Evolutionary conservation across 306 rosid species (phyloP), one percentile per base, ranked within the genome.

Genomic region (Cicer cuneatum): DNA sequence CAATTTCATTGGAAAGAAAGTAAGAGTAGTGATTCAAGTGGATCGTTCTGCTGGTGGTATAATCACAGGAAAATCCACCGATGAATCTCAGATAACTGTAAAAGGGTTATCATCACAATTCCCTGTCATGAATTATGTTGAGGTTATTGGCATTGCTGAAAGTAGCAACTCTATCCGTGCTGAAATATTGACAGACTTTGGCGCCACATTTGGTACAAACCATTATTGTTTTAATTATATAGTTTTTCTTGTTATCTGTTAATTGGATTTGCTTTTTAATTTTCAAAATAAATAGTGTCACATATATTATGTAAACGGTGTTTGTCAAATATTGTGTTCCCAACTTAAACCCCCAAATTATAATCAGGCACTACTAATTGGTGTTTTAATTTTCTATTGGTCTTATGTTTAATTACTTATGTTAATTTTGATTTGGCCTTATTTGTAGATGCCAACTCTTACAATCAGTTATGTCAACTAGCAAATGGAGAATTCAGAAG

Each of bases 131-230:
- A 86, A 78, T 41, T 83, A 45, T 71, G 21, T 83, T 19, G 89
- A 83, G 72, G 85, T 86, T 57, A 83, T 83, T 54, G 89, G 89
- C 53, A 80, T 86, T 74, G 89, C 89, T 47, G 89, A 83, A 18
- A 86, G 64, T 71, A 72, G 14, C 40, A 72, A 74, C 62, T 77
- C 81, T 53, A 74, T 86, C 58, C 51, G 47, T 7, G 83, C 87
- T 6, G 87, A 86, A 45, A 65, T 71, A 14, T 86, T 85, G 72
- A 86, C 89, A 1, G 83, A 86, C 66, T 86, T 86, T 77, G 89
- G 89, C 78, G 79, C 35, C 80, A 69, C 83, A 41, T 83, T 86
- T 62, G 89, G 89, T 86, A 86, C 0, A 67, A 72, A 53, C 7
- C 59, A 42, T 12, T 33, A 5, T 65, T 56, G 18, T 15, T 14